Percentiles rank a stretch among this genome's conserved stretches.
Conservation (phyloP, 164 flowering plant species). For the Liriodendron chinense region DNA sequence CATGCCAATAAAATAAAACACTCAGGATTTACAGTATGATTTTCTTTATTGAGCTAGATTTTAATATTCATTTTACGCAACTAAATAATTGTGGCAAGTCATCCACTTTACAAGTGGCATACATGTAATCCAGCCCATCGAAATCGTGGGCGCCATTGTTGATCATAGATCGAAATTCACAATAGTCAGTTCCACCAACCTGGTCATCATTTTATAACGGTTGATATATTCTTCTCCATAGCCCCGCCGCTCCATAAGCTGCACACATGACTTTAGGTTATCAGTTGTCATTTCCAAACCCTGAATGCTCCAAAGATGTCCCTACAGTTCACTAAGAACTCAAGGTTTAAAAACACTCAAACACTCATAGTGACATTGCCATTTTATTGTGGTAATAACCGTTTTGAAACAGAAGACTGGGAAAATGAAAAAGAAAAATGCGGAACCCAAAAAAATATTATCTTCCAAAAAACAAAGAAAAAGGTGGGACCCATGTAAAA, state of each 20-base stretch:
- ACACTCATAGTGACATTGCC: too few relatives aligned
- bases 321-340: background rate
- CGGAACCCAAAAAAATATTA: too few relatives aligned
- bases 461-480: too few relatives aligned
- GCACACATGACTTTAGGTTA: conserved; percentile 24
- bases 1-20: background rate
- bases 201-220: conserved; percentile 97
- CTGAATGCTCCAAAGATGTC: background rate
- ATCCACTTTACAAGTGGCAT: background rate
- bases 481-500: too few relatives aligned
- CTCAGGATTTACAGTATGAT: background rate
- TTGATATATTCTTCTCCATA: conserved; percentile 93
- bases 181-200: conserved; percentile 36
- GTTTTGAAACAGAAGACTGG: too few relatives aligned
- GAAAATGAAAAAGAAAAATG: too few relatives aligned
- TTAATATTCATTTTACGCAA: background rate
- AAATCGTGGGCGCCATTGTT: background rate
- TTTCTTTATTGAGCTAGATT: background rate
- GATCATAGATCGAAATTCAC: background rate
- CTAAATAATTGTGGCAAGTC: background rate
- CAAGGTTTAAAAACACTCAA: too few relatives aligned
- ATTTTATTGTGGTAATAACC: too few relatives aligned
- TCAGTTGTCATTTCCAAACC: background rate
- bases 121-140: background rate
- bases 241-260: conserved; percentile 97